Base-by-base conservation (phyloP, 2,329 filamentous ascomycete species). In the Trichoderma sp. region DNA sequence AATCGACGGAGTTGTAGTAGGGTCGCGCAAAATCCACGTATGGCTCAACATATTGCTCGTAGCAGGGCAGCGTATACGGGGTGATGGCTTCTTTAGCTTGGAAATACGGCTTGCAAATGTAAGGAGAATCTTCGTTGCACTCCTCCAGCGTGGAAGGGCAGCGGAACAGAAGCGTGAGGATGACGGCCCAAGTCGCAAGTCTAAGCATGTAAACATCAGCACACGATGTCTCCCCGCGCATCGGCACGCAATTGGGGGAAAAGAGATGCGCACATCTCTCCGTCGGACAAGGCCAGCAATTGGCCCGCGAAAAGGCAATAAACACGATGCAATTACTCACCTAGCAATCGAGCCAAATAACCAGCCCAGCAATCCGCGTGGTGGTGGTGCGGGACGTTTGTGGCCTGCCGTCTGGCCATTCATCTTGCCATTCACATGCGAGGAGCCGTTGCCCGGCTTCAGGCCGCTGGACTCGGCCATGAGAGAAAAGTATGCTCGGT, bases 61-160 rank as follows among this genome's bases (percentile, higher is more conserved):
- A 98, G 81, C 96, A 97, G 3, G 94, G 95, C 74, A 90, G 85
- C 37, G 96, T 76, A 78, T 95, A 91, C 4, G 96, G 96, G 31
- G 88, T 81, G 70, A 94, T 83, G 69, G 82, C 76, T 24, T 85
- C 80, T 85, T 89, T 83, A 83, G 89, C 74, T 81, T 89, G 81
- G 82, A 91, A 86, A 85, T 97, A 97, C 11, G 92, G 90, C 76
- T 90, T 90, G 86, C 96, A 99, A 71, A 98, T 87, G 72, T 83
- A 86, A 0, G 94, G 92, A 1, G 93, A 92, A 35, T 85, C 81
- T 31, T 91, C 87, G 74, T 88, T 87, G 75, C 96, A 87, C 31
- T 88, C 85, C 33, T 90, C 86, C 70, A 90, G 81, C 10, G 87
- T 88, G 3, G 89, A 83, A 14, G 95, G 95, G 79, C 95, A 99